Evolutionary conservation across 2,329 filamentous ascomycete species (phyloP), one percentile per base, ranked within the genome.

Genomic region (Penicillium glabrum): DNA sequence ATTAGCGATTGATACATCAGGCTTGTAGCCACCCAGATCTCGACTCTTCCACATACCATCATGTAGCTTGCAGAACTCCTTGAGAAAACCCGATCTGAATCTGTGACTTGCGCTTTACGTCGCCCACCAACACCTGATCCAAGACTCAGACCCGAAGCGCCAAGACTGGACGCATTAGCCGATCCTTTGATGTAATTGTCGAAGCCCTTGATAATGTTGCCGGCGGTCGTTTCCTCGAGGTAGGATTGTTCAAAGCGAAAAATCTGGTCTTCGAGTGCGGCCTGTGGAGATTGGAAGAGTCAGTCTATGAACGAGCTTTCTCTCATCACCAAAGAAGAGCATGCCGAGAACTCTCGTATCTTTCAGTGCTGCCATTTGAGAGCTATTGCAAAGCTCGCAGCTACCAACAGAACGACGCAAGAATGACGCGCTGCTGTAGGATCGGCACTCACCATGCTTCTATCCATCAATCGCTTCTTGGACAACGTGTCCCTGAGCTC

Each of bases 201-300:
- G 75, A 99, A 99, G 23, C 95, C 95, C 48, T 90, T 92, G 73
- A 99, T 93, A 71, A 99, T 98, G 78, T 99, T 99, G 45, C 95
- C 95, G 21, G 85, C 84, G 66, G 82, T 86, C 5, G 92, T 96
- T 68, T 91, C 91, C 74, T 98, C 93, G 51, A 99, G 86, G 74
- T 99, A 99, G 19, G 88, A 83, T 56, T 88, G 86, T 75, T 99
- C 95, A 69, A 91, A 89, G 62, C 89, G 86, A 71, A 84, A 87
- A 67, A 99, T 98, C 62, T 85, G 83, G 49, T 96, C 90, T 79
- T 99, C 95, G 57, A 87, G 75, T 65, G 78, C 73, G 51, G 80
- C 75, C 85, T 87, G 41, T 19, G 10, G 21, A 14, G 8, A 27
- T 35, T 27, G 39, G 6, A 39, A 9, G 9, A 16, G 3, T 45